A percentile compares a stretch with the other conserved stretches of the same genome.
Evolutionary conservation across 2,329 filamentous ascomycete species (phyloP).

Genomic region (Epichloe elymi): DNA sequence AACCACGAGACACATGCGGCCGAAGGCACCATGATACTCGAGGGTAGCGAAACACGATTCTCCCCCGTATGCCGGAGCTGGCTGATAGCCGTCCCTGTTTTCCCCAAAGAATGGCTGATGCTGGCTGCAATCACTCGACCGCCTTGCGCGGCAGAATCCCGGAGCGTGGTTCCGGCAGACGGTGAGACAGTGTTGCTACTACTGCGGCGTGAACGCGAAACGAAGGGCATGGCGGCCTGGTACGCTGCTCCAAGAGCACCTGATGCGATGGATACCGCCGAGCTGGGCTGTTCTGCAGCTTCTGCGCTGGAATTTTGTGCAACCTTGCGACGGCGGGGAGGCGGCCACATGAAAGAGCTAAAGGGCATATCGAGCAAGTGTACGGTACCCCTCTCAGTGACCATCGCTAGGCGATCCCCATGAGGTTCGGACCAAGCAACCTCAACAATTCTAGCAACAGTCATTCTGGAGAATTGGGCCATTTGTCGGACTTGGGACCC

Average conservation of each 20-base stretch:
- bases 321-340: slow-evolving; percentile 42
- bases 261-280: slow-evolving; percentile 56
- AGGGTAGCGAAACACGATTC: slow-evolving; percentile 58
- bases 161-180: slow-evolving; percentile 31
- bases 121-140: slow-evolving; percentile 60
- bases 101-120: slow-evolving; percentile 61
- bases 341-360: slow-evolving; percentile 78
- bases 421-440: slow-evolving; percentile 75
- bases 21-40: slow-evolving; percentile 37
- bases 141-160: slow-evolving; percentile 53
- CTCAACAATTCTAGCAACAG: slow-evolving; percentile 79
- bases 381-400: slow-evolving; percentile 90
- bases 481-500: slow-evolving; percentile 64
- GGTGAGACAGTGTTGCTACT: slow-evolving; percentile 21
- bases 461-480: slow-evolving; percentile 81
- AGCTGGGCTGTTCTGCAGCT: slow-evolving; percentile 33
- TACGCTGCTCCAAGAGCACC: slow-evolving; percentile 59
- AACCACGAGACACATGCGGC: slow-evolving; percentile 53
- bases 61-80: slow-evolving; percentile 60
- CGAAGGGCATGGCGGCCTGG: slow-evolving; percentile 50
- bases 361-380: slow-evolving; percentile 81
- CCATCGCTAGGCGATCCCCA: slow-evolving; percentile 72
- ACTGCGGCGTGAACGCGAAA: slow-evolving; percentile 40
- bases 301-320: slow-evolving; percentile 31
- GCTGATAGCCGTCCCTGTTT: slow-evolving; percentile 56